These are phyloP conservation scores for Marasmius oreades DNA, from an alignment of 1,284 basidiomycete species.

Conservation along the genomic window DNA sequence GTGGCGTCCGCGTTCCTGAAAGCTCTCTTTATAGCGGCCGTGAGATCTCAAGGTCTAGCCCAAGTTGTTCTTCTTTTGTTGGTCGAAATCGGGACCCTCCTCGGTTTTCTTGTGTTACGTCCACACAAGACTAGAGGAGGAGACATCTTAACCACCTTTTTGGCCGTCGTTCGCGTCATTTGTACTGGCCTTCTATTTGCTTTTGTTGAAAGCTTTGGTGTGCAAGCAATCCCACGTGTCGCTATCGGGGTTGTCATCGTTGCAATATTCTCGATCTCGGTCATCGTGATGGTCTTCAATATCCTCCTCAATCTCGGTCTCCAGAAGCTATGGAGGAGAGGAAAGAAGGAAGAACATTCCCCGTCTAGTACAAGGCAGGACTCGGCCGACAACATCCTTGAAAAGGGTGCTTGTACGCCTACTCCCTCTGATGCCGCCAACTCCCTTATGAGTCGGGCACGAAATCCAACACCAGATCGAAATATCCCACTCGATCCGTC, in stretches of 20 bases:
- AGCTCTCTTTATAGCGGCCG: conserved; percentile 74
- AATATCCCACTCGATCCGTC: conserved; percentile 39
- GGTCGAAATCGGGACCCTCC: conserved; percentile 62
- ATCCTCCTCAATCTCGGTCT: conserved; percentile 37
- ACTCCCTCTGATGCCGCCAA: conserved; percentile 18
- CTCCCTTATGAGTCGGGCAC: conserved; percentile 33
- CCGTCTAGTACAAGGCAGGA: conserved; percentile 11
- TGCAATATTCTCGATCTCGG: conserved; percentile 55
- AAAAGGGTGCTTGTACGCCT: conserved; percentile 25
- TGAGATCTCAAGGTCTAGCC: conserved; percentile 55
- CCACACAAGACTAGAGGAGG: conserved; percentile 56
- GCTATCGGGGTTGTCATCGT: conserved; percentile 66
- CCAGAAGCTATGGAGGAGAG: conserved; percentile 23
- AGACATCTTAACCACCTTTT: conserved; percentile 60
- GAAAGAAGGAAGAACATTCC: conserved; percentile 15
- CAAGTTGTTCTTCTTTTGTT: conserved; percentile 73
- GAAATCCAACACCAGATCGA: conserved; percentile 53
- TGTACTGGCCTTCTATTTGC: conserved; percentile 64
- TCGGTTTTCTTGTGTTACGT: conserved; percentile 49
- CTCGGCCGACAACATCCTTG: conserved; percentile 19
- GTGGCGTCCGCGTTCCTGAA: conserved; percentile 58
- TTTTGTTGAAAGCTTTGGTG: conserved; percentile 56
- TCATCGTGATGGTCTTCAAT: conserved; percentile 60
- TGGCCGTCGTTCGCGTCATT: conserved; percentile 60
- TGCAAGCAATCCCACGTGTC: conserved; percentile 72